Percentiles rank a stretch among this genome's conserved stretches.
Conservation (phyloP, 140 eudicot species). For the Stevia rebaudiana region DNA sequence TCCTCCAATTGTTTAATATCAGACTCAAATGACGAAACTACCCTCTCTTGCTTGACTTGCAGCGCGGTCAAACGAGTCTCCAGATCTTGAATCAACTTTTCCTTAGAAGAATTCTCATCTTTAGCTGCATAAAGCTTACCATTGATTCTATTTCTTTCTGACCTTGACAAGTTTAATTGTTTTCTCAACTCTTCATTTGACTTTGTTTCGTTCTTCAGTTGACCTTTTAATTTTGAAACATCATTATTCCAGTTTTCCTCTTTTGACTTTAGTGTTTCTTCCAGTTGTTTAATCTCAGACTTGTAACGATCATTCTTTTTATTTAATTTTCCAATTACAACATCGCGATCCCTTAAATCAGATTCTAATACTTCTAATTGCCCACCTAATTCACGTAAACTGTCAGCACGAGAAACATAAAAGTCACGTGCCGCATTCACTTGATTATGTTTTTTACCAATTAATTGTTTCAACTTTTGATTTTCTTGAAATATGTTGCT, state of each 20-base stretch:
- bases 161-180: slow-evolving; percentile 30
- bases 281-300: slow-evolving; percentile 31
- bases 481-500: not conserved
- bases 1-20: slow-evolving; percentile 32
- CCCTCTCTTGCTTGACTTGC: slow-evolving; percentile 26
- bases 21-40: slow-evolving; percentile 31
- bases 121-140: slow-evolving; percentile 43
- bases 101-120: slow-evolving; percentile 36
- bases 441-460: not conserved
- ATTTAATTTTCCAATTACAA: slow-evolving; percentile 33
- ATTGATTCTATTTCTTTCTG: slow-evolving; percentile 42
- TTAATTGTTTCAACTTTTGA: not conserved
- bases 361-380: slow-evolving; percentile 21
- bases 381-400: slow-evolving; percentile 32
- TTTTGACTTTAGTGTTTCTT: slow-evolving; percentile 31
- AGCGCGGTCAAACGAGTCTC: slow-evolving; percentile 23
- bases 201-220: slow-evolving; percentile 25
- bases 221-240: slow-evolving; percentile 29
- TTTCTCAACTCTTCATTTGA: slow-evolving; percentile 36
- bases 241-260: slow-evolving; percentile 30
- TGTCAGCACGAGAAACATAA: slow-evolving; percentile 24
- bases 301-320: slow-evolving; percentile 22
- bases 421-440: not conserved
- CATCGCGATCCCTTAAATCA: slow-evolving; percentile 32
- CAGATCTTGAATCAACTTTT: slow-evolving; percentile 31